Evolutionary conservation across 139 green algal genomes (phyloP).

Genomic region (Picochlorum sp.): DNA sequence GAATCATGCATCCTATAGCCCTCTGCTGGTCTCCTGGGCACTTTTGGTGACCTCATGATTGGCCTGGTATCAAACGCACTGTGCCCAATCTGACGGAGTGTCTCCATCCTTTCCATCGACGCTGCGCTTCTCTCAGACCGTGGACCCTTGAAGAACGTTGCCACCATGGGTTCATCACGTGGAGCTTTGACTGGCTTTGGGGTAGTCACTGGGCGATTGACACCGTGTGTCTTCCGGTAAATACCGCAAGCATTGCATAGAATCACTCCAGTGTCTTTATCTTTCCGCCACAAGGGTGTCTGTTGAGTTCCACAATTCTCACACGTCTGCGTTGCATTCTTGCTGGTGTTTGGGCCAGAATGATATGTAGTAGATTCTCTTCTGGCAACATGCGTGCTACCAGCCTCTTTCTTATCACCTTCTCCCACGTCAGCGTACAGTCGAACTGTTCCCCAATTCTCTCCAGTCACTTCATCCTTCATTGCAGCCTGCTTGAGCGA

Average conservation of each 20-base stretch:
- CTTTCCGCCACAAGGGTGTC: slow-evolving; percentile 66
- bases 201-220: slow-evolving; percentile 26
- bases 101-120: too few relatives aligned
- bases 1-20: too few relatives aligned
- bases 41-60: too few relatives aligned
- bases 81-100: too few relatives aligned
- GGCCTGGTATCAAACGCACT: too few relatives aligned
- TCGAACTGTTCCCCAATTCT: slow-evolving; percentile 21
- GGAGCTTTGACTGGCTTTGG: background rate
- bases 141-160: too few relatives aligned
- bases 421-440: slow-evolving; percentile 24
- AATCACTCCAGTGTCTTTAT: slow-evolving; percentile 33
- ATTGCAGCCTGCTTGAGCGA: slow-evolving; percentile 26
- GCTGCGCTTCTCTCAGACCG: too few relatives aligned
- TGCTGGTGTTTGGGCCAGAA: background rate
- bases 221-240: slow-evolving; percentile 63
- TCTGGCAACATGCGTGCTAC: background rate
- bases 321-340: slow-evolving; percentile 27
- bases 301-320: slow-evolving; percentile 56
- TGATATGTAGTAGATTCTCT: background rate
- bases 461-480: slow-evolving; percentile 22
- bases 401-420: background rate
- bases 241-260: slow-evolving; percentile 77
- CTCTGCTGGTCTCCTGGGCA: too few relatives aligned
- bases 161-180: too few relatives aligned